These are phyloP conservation scores for Manihot esculenta DNA, from an alignment of 441 rosid species.

Conservation along the genomic window DNA sequence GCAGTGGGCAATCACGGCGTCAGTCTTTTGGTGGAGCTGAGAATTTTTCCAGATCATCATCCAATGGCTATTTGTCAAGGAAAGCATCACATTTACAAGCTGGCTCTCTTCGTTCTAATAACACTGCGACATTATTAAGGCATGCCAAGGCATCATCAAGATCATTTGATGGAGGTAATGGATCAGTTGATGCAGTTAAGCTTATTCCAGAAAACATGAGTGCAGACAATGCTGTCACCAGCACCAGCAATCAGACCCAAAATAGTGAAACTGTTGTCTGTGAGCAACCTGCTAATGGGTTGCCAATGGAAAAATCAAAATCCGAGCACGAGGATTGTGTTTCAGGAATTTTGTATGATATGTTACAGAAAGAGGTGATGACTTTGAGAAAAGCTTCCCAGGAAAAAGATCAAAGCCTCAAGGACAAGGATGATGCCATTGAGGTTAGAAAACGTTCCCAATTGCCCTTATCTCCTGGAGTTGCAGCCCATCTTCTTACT, in stretches of 20 bases:
- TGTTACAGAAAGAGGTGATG: slow-evolving; percentile 51
- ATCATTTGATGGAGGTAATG: slow-evolving; percentile 45
- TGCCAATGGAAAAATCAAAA: slow-evolving; percentile 24
- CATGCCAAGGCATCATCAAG: slow-evolving; percentile 32
- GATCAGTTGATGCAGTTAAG: slow-evolving; percentile 32
- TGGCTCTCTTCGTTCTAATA: slow-evolving; percentile 33
- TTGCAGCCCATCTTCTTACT: not conserved
- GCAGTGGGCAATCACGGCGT: slow-evolving; percentile 34
- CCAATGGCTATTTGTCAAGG: slow-evolving; percentile 36
- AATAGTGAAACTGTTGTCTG: slow-evolving; percentile 12
- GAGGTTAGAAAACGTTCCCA: slow-evolving; percentile 33
- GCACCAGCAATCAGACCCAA: slow-evolving; percentile 12
- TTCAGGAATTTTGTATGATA: slow-evolving; percentile 47
- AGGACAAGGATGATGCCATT: slow-evolving; percentile 53
- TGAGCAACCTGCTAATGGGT: slow-evolving; percentile 25
- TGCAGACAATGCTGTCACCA: slow-evolving; percentile 16
- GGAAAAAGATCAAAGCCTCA: slow-evolving; percentile 45
- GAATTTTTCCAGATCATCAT: slow-evolving; percentile 27
- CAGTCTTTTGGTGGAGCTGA: slow-evolving; percentile 48
- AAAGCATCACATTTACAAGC: slow-evolving; percentile 26
- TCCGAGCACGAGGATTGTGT: slow-evolving; percentile 37
- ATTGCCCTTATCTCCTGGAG: not conserved
- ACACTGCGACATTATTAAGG: slow-evolving; percentile 35
- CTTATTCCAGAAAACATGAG: slow-evolving; percentile 23
- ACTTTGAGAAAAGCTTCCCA: slow-evolving; percentile 40